A percentile compares a stretch with the other conserved stretches of the same genome.
Evolutionary conservation across 2,329 filamentous ascomycete genomes (phyloP).

Genomic region (Ceratocystis harringtonii): DNA sequence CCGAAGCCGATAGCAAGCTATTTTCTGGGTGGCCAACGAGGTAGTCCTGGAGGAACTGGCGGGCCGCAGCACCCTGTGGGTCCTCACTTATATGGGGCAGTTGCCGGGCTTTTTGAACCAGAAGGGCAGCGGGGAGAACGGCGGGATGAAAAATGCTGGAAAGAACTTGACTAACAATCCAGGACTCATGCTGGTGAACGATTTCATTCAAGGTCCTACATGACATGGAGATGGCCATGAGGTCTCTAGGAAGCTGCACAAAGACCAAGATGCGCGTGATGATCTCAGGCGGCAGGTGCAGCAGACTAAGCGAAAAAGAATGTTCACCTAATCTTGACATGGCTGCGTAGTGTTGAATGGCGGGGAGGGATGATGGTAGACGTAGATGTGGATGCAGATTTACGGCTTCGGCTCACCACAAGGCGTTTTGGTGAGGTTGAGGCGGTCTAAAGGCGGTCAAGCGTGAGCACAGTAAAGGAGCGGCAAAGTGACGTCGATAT

Average conservation of each 20-base stretch:
- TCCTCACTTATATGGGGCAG: neutral
- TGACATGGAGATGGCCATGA: neutral
- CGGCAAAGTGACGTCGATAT: neutral
- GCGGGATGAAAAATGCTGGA: neutral
- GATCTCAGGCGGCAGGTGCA: conserved; percentile 10
- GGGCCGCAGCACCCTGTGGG: neutral
- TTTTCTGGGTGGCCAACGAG: neutral
- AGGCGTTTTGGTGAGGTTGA: neutral
- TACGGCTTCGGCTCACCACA: neutral
- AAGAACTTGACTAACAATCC: conserved; percentile 3
- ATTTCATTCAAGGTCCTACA: neutral
- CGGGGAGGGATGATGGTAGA: neutral
- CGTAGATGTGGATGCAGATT: neutral
- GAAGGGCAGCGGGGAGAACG: conserved; percentile 2
- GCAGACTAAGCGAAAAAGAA: neutral
- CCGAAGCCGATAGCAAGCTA: neutral
- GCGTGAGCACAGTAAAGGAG: neutral
- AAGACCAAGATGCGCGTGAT: conserved; percentile 1
- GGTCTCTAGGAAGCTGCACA: neutral
- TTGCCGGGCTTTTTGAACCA: conserved; percentile 10
- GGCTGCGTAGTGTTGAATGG: no score
- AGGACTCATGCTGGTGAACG: neutral
- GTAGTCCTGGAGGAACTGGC: neutral
- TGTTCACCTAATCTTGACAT: neutral
- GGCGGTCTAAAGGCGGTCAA: neutral